Percentiles rank a stretch among this genome's conserved stretches.
phyloP scores from a whole-genome alignment of 1,139 yeast species.

The Candida tunisiensis region DNA sequence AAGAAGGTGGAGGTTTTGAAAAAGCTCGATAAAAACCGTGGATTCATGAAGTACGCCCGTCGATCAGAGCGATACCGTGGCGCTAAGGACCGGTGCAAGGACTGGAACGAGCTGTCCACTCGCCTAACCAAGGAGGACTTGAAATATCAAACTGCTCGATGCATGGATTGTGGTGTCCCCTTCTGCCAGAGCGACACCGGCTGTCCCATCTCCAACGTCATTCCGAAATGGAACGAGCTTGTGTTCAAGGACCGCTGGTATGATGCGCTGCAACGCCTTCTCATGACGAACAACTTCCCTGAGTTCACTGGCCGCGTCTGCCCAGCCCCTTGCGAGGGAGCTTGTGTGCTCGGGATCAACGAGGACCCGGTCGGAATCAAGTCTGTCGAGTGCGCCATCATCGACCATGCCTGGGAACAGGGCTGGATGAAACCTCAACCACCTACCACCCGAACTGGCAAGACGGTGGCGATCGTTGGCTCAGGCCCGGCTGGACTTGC shows the following conservation, averaged over 20 bases:
- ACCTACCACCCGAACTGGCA: constrained; percentile 70
- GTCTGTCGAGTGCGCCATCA: constrained; percentile 89
- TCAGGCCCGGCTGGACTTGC: constrained; percentile 98
- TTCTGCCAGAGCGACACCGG: constrained; percentile 98
- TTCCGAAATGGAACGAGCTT: constrained; percentile 96
- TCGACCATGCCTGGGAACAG: constrained; percentile 89
- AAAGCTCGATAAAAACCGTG: constrained; percentile 68
- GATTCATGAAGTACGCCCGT: constrained; percentile 87
- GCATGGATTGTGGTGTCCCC: constrained; percentile 99
- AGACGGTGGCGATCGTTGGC: constrained; percentile 73
- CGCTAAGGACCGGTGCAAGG: constrained; percentile 59
- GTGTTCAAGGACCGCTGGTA: constrained; percentile 93
- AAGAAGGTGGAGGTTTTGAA: constrained; percentile 36
- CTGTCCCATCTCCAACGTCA: constrained; percentile 91
- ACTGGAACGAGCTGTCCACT: constrained; percentile 83
- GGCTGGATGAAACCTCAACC: constrained; percentile 90
- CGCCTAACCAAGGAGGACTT: constrained; percentile 78
- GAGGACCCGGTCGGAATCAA: constrained; percentile 95
- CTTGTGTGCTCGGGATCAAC: constrained; percentile 88
- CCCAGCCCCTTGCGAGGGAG: constrained; percentile 99
- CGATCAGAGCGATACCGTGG: constrained; percentile 77
- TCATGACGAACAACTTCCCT: constrained; percentile 97
- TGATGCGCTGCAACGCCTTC: constrained; percentile 79
- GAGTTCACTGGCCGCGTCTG: constrained; percentile 97
- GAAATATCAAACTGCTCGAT: constrained; percentile 88